phyloP scores from a whole-genome alignment of 768 basidiomycete genomes.

The Suillus subalutaceus region DNA sequence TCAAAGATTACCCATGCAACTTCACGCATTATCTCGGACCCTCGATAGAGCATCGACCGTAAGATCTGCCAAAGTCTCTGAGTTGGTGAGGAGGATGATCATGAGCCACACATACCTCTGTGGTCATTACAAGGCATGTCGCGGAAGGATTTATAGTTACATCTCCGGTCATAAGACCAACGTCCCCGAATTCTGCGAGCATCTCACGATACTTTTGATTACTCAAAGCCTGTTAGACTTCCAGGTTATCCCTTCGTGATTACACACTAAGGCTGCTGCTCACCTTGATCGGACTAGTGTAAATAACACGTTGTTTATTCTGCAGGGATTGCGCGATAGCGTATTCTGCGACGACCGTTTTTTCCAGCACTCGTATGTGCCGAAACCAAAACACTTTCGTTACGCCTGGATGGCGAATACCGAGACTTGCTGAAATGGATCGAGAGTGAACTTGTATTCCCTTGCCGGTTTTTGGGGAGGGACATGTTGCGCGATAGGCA shows the following conservation, averaged over 20 bases:
- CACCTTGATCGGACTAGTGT: constrained; percentile 99
- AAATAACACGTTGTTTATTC: constrained; percentile 95
- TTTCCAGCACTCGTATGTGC: constrained; percentile 99
- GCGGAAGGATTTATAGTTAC: constrained; percentile 98
- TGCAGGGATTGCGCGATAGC: constrained; percentile 96
- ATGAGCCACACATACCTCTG: constrained; percentile 63
- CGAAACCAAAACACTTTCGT: constrained; percentile 96
- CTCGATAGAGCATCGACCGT: constrained; percentile 97
- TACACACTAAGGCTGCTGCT: constrained; percentile 33
- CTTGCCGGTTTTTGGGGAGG: constrained; percentile 88
- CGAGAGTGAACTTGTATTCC: constrained; percentile 94
- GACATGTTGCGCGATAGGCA: constrained; percentile 89
- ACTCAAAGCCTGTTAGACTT: constrained; percentile 76
- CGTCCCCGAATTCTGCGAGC: constrained; percentile 95
- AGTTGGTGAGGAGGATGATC: not conserved
- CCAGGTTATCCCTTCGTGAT: constrained; percentile 20
- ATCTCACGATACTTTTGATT: constrained; percentile 99
- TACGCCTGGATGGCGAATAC: constrained; percentile 92
- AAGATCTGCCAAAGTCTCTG: constrained; percentile 66
- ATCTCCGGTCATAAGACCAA: constrained; percentile 99
- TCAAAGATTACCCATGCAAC: constrained; percentile 99
- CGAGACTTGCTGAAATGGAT: constrained; percentile 96
- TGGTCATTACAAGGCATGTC: constrained; percentile 98
- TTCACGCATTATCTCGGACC: constrained; percentile 98
- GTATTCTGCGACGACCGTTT: constrained; percentile 99